Evolutionary conservation across 2,329 filamentous ascomycete genomes (phyloP), one percentile per base, ranked within the genome.

Genomic region (Cladosporium cucumerinum): DNA sequence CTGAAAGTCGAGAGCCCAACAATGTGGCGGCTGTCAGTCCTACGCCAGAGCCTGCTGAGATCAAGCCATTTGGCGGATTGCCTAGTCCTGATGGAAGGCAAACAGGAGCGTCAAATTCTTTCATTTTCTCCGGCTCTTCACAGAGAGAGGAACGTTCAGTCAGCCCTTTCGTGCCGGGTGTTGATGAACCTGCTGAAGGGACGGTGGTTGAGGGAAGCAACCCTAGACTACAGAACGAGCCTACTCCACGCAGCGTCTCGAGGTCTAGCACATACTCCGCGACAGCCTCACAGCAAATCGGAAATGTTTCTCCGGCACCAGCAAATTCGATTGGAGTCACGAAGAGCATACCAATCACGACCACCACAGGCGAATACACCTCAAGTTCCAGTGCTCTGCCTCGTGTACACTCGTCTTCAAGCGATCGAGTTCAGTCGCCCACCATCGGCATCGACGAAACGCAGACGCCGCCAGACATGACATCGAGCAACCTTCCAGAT

Each of bases 401-500:
- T 28, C 60, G 60, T 5, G 60, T 61, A 11, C 43, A 51, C 2
- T 61, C 58, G 6, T 46, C 43, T 16, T 34, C 58, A 23, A 34
- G 30, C n/a, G 58, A 61, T 18, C 43, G 28, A 5, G 58, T 55
- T 21, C 4, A 43, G 16, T 55, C 60, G 32, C 49, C 60, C 6
- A 55, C 34, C 16, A 46, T n/a, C 18, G 30, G 18, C 7, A 28
- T 26, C n/a, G 34, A 46, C 79, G 10, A 79, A 70, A 79, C 70
- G 70, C 82, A 77, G 81, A 66, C 80, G 85, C 85, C 4, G 89
- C 89, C 72, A 80, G 89, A 1, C 87, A 88, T 0, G 86, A 85
- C 60, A 25, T 21, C 60, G 5, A 43, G 60, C 32, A 46, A 7
- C 43, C 34, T 36, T 5, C 2, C 32, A 54, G 81, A 90, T 6